phyloP scores from a whole-genome alignment of 495 filamentous ascomycete genomes.

The Aspergillus carlsbadensis region DNA sequence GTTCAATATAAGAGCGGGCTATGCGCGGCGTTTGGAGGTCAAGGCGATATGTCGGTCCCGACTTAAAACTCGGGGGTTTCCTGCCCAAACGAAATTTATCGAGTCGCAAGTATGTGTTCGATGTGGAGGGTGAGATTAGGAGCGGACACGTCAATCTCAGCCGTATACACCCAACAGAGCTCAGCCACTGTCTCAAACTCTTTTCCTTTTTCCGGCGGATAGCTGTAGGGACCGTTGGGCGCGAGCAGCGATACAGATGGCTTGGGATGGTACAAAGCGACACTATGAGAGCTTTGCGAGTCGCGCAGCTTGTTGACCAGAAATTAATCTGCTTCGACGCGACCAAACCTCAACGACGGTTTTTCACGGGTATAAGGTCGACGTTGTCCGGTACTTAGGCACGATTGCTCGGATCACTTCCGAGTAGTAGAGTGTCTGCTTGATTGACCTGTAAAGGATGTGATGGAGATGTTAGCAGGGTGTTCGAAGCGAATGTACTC shows the following conservation, averaged over 20 bases:
- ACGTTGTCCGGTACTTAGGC: background rate
- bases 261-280: background rate
- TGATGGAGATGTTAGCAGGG: conserved; percentile 2
- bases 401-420: background rate
- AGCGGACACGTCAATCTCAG: conserved; percentile 2
- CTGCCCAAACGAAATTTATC: background rate
- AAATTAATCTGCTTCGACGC: background rate
- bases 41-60: background rate
- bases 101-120: conserved; percentile 3
- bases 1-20: background rate
- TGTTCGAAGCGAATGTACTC: background rate
- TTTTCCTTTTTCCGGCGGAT: background rate
- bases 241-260: background rate
- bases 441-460: background rate
- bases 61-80: background rate
- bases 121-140: background rate
- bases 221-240: conserved; percentile 3
- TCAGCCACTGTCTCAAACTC: conserved; percentile 8
- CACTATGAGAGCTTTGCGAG: background rate
- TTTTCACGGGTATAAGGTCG: background rate
- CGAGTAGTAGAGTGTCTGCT: background rate
- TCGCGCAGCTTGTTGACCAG: background rate
- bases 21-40: background rate
- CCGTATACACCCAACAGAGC: conserved; percentile 2
- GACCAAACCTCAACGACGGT: background rate